phyloP scores from a whole-genome alignment of 208 protist species.

The Kentomonas sorsogonicus region DNA sequence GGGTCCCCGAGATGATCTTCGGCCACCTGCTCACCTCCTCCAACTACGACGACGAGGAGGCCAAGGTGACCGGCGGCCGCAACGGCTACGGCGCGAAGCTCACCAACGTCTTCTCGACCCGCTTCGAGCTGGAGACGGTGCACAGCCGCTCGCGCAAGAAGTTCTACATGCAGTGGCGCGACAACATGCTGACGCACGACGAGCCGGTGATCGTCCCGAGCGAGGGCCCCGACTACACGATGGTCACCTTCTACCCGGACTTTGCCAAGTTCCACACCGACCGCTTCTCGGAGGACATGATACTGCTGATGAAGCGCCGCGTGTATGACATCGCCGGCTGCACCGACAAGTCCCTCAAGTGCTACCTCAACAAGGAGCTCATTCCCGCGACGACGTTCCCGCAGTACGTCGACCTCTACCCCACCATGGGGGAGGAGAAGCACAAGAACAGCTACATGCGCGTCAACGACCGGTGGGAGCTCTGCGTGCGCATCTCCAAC shows the following conservation, averaged over 20 bases:
- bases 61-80: constrained; percentile 94
- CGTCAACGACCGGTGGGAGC: constrained; percentile 97
- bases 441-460: constrained; percentile 66
- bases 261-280: constrained; percentile 95
- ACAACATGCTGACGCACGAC: constrained; percentile 96
- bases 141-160: constrained; percentile 89
- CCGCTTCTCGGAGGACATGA: constrained; percentile 95
- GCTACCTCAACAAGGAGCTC: constrained; percentile 95
- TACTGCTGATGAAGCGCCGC: constrained; percentile 95
- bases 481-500: constrained; percentile 92
- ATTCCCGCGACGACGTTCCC: constrained; percentile 94
- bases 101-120: constrained; percentile 99
- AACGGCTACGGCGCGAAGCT: constrained; percentile 99
- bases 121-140: constrained; percentile 97
- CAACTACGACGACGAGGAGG: constrained; percentile 99
- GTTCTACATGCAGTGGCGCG: constrained; percentile 94
- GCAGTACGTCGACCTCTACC: constrained; percentile 97
- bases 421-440: constrained; percentile 83
- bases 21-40: constrained; percentile 98
- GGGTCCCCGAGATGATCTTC: constrained; percentile 99
- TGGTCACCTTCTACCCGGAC: constrained; percentile 99
- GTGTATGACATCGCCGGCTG: constrained; percentile 99
- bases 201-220: constrained; percentile 85
- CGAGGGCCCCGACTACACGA: constrained; percentile 93
- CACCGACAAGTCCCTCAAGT: constrained; percentile 86